Evolutionary conservation across 495 filamentous ascomycete genomes (phyloP), one percentile per base, ranked within the genome.

Genomic region (Aspergillus incahuasiensis): DNA sequence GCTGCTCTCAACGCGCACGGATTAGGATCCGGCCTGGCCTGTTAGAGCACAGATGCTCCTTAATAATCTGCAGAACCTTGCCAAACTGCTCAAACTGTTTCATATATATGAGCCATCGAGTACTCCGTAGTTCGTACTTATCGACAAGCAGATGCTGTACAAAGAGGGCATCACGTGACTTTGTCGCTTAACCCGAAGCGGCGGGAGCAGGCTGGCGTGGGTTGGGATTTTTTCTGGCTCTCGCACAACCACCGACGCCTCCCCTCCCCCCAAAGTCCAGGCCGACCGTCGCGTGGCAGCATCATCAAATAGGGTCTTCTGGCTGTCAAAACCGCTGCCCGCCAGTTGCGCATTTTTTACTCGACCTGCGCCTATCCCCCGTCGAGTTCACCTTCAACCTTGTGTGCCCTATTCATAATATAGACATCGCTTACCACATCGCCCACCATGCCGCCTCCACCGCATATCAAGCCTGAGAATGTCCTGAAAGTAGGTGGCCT

Each of bases 391-490:
- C 25, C 19, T 51, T 53, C 34, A 48, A 41, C 42, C 48, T 21
- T 56, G 46, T 57, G 48, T 56, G 51, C 45, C 47, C 41, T 60
- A 51, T 48, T 32, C 16, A 55, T 40, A 46, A 20, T 21, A 22
- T 49, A 16, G 16, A 42, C 41, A 53, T 63, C 56, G 58, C 59
- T 52, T 56, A 57, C 51, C 48, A 25, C 34, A 47, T 61, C 54
- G 53, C 63, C 80, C 79, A 90, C 65, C 73, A 92, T 96, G 91
- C 88, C 95, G 78, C 95, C 94, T 64, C 90, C 89, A 67, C 92
- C 92, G 57, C 90, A 96, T 74, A 91, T 90, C 65, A 95, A 94
- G 73, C 95, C 94, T 67, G 94, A 98, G 82, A 98, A 98, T 87
- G 90, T 96, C 68, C 87, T 97, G 75, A 97, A 95, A 80, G 84